phyloP scores from a whole-genome alignment of 163 green algal genomes.

The Coccomyxa subellipsoidea region DNA sequence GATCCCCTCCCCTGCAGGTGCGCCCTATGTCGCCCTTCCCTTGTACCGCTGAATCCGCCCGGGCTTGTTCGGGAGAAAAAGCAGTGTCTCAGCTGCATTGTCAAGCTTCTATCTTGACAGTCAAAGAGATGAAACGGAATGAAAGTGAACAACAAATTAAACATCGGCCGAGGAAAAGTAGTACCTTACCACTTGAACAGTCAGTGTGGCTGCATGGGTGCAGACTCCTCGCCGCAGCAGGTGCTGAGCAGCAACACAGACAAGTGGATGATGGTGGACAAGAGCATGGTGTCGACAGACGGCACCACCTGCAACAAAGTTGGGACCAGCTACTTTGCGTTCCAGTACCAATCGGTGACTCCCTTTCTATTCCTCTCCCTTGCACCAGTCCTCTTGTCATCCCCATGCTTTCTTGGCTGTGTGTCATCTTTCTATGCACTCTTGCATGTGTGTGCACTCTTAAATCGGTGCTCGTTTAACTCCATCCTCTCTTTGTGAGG shows the following conservation, averaged over 20 bases:
- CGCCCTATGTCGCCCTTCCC: neutral
- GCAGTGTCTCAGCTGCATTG: too few relatives aligned
- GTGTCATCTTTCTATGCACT: neutral
- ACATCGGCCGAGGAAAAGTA: too few relatives aligned
- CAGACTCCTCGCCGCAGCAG: constrained; percentile 21
- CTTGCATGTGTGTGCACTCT: neutral
- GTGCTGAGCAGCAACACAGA: constrained; percentile 37
- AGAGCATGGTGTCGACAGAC: constrained; percentile 46
- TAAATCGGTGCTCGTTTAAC: too few relatives aligned
- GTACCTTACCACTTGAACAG: too few relatives aligned
- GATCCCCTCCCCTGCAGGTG: constrained; percentile 56
- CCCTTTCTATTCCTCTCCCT: too few relatives aligned
- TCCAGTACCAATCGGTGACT: constrained; percentile 58
- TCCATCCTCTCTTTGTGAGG: too few relatives aligned
- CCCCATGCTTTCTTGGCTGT: neutral
- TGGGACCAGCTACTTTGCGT: constrained; percentile 76
- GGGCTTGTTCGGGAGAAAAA: too few relatives aligned
- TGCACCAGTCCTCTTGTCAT: too few relatives aligned
- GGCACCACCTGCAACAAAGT: constrained; percentile 80
- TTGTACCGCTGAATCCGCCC: neutral
- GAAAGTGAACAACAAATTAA: too few relatives aligned
- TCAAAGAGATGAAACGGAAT: too few relatives aligned
- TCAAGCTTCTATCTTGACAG: too few relatives aligned
- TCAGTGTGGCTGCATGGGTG: neutral
- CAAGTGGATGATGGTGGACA: constrained; percentile 81